Evolutionary conservation across 495 filamentous ascomycete genomes (phyloP), one percentile per base, ranked within the genome.

Genomic region (Astrothelium macrocarpum): DNA sequence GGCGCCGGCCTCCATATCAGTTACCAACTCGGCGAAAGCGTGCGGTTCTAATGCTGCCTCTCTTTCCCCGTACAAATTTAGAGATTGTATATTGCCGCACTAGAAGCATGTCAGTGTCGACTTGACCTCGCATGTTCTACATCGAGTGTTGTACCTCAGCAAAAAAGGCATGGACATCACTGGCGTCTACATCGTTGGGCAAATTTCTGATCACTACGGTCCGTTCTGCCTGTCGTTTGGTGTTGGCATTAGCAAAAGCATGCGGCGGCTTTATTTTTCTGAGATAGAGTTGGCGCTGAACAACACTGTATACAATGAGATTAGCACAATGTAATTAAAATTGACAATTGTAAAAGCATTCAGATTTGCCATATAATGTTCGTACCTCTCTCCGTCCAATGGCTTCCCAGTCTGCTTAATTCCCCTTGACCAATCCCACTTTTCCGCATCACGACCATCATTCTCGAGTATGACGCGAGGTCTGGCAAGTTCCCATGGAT

Each of bases 401-500:
- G 78, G 79, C 78, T 89, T 89, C 46, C 87, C 89, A n/a, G 80
- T 82, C 75, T 97, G 93, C 73, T 78, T 75, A 63, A 96, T 76
- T 69, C 49, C 49, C 25, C 29, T 56, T 2, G 49, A 87, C 89
- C 94, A 98, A 74, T 97, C 82, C 63, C 84, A 84, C 58, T 76
- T 78, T 67, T 84, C 79, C 42, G 78, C 81, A 73, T 98, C 94
- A 71, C 84, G 88, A 29, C 94, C 94, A 71, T 92, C 86, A 70
- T 85, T 81, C 76, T 98, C 94, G 14, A 96, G 77, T 29, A 98
- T 74, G 65, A 96, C 80, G 67, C 86, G 81, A 60, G 94, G 94
- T 66, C 94, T 82, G 32, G 95, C 94, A 70, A 98, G 79, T 73
- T 98, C 94, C 94, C 94, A 98, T 3, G 94, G 94, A 76, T 98